Percentiles rank a stretch among this genome's conserved stretches.
These are phyloP conservation scores for Jaltomata sinuosa DNA, from an alignment of 257 asterid species.

Conservation along the genomic window DNA sequence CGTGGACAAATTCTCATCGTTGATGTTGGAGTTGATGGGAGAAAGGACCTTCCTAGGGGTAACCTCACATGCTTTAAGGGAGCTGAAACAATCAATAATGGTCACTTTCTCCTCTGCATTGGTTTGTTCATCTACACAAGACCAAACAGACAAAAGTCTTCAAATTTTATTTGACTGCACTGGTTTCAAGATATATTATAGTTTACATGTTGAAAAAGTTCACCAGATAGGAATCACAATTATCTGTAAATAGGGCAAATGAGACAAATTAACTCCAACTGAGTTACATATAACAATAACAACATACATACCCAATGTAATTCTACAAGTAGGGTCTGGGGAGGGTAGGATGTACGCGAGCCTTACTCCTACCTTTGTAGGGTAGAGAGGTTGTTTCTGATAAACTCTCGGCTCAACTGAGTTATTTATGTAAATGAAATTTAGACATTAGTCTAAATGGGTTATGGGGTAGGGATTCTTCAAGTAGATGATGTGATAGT, in stretches of 20 bases:
- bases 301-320: no score
- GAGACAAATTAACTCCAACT: neutral
- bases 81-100: neutral
- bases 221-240: neutral
- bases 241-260: neutral
- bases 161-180: neutral
- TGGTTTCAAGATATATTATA: neutral
- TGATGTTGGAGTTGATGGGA: slow-evolving; percentile 43
- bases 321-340: no score
- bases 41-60: slow-evolving; percentile 49
- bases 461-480: neutral
- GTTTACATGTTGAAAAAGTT: neutral
- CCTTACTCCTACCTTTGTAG: no score
- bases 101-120: slow-evolving; percentile 11
- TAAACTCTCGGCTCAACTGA: no score
- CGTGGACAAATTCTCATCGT: neutral
- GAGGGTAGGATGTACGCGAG: no score
- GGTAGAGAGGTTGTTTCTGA: no score
- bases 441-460: neutral
- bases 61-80: slow-evolving; percentile 8
- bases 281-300: neutral
- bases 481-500: neutral
- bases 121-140: slow-evolving; percentile 24
- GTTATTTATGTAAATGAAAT: neutral
- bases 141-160: neutral